phyloP scores from a whole-genome alignment of 2,329 filamentous ascomycete species.

The Fusarium falciforme region DNA sequence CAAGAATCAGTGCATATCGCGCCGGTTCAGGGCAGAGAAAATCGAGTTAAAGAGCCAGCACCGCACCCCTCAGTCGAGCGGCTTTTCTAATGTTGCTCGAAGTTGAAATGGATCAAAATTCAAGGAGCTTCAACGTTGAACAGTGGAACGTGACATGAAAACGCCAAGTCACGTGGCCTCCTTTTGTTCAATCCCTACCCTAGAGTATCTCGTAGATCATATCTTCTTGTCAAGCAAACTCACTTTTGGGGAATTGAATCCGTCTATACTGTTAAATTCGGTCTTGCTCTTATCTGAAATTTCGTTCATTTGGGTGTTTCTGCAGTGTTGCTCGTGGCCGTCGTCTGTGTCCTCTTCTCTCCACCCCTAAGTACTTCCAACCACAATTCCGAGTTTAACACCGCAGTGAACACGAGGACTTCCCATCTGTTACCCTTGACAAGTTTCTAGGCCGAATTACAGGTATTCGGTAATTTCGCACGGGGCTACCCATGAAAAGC shows the following conservation, averaged over 20 bases:
- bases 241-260: not conserved
- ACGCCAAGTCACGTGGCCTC: conserved; percentile 43
- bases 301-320: not conserved
- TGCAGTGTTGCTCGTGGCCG: not conserved
- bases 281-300: not conserved
- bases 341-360: not conserved
- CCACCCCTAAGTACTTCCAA: not conserved
- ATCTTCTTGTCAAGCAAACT: not conserved
- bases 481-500: too few relatives aligned
- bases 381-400: not conserved
- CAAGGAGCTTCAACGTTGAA: not conserved
- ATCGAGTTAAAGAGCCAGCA: not conserved
- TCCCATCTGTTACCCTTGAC: not conserved
- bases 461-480: not conserved
- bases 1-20: conserved; percentile 33
- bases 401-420: not conserved
- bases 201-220: not conserved
- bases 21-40: not conserved
- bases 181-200: not conserved
- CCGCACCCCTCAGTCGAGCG: not conserved
- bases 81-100: conserved; percentile 8
- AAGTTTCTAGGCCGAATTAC: not conserved
- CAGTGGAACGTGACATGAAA: conserved; percentile 34
- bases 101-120: conserved; percentile 3
- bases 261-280: not conserved